Conservation (phyloP, 2,329 filamentous ascomycete genomes). For the Boeremia exigua region DNA sequence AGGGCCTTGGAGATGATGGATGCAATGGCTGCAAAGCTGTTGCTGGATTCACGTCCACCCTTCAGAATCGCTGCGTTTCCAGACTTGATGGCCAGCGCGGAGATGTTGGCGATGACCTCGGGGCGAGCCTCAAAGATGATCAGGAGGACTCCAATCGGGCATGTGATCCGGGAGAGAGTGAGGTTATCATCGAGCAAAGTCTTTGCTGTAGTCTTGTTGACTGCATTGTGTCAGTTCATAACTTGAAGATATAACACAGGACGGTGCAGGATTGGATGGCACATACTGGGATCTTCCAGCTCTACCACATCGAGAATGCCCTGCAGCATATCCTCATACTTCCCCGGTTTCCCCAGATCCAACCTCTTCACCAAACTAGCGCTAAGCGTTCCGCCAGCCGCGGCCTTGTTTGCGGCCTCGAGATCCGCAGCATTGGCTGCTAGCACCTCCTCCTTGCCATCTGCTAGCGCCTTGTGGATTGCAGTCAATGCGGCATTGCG, state of each 20-base stretch:
- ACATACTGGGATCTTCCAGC: conserved; percentile 82
- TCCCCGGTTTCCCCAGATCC: conserved; percentile 83
- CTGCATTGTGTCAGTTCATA: conserved; percentile 51
- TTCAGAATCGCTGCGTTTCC: conserved; percentile 97
- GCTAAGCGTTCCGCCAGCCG: conserved; percentile 76
- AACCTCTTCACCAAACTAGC: conserved; percentile 85
- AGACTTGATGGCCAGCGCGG: conserved; percentile 93
- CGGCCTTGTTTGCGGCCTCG: conserved; percentile 73
- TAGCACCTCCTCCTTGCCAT: conserved; percentile 76
- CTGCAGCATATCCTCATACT: conserved; percentile 97
- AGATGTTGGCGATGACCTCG: conserved; percentile 98
- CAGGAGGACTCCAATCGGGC: conserved; percentile 94
- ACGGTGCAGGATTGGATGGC: background rate
- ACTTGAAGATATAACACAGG: background rate
- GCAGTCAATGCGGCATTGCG: conserved; percentile 85
- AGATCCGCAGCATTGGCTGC: conserved; percentile 87
- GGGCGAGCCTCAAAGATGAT: conserved; percentile 98
- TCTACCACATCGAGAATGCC: conserved; percentile 88
- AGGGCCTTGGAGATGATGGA: conserved; percentile 82
- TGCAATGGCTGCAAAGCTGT: conserved; percentile 93
- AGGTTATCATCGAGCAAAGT: conserved; percentile 88
- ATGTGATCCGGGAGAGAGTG: conserved; percentile 84
- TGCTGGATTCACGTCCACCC: conserved; percentile 92
- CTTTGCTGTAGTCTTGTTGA: conserved; percentile 82
- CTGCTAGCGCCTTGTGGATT: conserved; percentile 77